Base-by-base conservation (phyloP, 345 rosid species). In the Populus pruinosa region DNA sequence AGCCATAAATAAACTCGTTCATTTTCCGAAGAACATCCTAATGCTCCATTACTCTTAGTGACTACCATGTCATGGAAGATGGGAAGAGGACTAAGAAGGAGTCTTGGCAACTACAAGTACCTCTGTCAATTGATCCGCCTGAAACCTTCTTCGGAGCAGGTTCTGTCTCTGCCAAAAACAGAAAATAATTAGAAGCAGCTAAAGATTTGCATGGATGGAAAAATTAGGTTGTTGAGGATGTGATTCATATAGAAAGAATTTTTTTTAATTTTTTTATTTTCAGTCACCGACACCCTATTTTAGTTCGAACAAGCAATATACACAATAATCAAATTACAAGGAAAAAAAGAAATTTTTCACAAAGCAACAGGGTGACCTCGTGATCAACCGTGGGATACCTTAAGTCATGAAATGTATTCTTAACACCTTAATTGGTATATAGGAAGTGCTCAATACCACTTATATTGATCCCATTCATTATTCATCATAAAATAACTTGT, bases 111-210 rank as follows among this genome's bases (percentile, higher is more conserved):
- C n/a, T 74, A 33, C 27, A 8, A 83, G 75, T 70, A 88, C 98
- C 98, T 81, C 96, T 85, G 76, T 94, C 97, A 5, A 73, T 70
- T 0, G 97, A 92, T 80, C 88, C 94, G 43, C 93, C 89, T 1
- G 93, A 80, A 69, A 75, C 23, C 83, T 87, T 92, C 89, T 83
- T 83, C 10, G 85, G 81, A 61, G 71, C 85, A 62, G 88, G 72
- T 66, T 85, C 96, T 29, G 83, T 81, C 81, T 91, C 98, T 92
- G 93, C 67, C 59, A 77, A 80, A 56, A 69, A 62, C 20, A 44
- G 13, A 11, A 72, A 59, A 72, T 25, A 20, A 41, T 16, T 35
- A 7, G 39, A 29, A 75, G 8, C 69, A 12, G 69, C 50, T 43
- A 36, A 25, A 63, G 44, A 21, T 44, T 16, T 56, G 39, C 23